phyloP scores from a whole-genome alignment of 2,329 filamentous ascomycete genomes.

The Scopulariopsis brevicaulis region DNA sequence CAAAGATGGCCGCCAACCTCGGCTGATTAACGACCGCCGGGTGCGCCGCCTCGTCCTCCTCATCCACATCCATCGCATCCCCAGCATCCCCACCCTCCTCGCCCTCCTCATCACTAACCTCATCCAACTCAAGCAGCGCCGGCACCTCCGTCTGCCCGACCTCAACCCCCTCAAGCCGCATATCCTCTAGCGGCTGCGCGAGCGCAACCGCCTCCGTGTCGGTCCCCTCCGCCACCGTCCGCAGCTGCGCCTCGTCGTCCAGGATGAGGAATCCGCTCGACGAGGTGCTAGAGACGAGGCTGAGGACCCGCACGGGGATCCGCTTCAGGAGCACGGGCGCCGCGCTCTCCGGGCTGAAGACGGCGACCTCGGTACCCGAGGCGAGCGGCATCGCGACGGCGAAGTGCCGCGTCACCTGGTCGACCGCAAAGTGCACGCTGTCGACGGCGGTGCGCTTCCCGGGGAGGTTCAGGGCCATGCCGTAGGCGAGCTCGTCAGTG shows the following conservation, averaged over 20 bases:
- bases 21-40: conserved; percentile 55
- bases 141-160: conserved; percentile 14
- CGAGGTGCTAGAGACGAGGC: conserved; percentile 51
- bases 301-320: conserved; percentile 48
- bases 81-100: conserved; percentile 14
- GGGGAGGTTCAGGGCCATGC: conserved; percentile 35
- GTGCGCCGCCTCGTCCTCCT: conserved; percentile 36
- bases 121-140: conserved; percentile 18
- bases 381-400: conserved; percentile 44
- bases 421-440: conserved; percentile 60
- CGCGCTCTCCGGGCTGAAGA: conserved; percentile 54
- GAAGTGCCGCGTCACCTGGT: conserved; percentile 52
- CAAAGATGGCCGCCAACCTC: conserved; percentile 58
- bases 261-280: conserved; percentile 65
- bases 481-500: conserved; percentile 60
- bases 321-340: conserved; percentile 47
- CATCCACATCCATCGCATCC: conserved; percentile 28
- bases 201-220: conserved; percentile 38
- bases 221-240: conserved; percentile 48
- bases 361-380: conserved; percentile 42
- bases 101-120: conserved; percentile 30
- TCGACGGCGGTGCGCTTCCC: conserved; percentile 26
- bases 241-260: conserved; percentile 65
- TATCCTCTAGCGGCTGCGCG: conserved; percentile 42
- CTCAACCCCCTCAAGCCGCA: conserved; percentile 31